These are phyloP conservation scores for Cryphonectria carpinicola DNA, from an alignment of 2,329 filamentous ascomycete genomes.

Conservation along the genomic window DNA sequence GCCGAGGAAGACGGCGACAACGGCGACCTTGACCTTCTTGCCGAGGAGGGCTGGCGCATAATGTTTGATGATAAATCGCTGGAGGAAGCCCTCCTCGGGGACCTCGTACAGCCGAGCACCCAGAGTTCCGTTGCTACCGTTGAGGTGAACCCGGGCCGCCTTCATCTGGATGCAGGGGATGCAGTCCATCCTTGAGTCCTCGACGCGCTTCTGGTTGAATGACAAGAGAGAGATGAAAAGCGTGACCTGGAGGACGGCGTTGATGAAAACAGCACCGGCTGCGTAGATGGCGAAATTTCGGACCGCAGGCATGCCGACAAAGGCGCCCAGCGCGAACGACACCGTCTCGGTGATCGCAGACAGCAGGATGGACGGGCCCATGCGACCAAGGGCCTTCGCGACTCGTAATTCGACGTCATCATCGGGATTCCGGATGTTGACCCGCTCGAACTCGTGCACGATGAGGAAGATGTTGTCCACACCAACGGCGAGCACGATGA, in stretches of 20 bases:
- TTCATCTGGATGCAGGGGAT: constrained; percentile 86
- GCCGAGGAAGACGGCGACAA: constrained; percentile 83
- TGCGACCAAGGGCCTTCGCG: constrained; percentile 86
- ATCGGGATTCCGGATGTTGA: constrained; percentile 90
- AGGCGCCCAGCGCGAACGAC: constrained; percentile 88
- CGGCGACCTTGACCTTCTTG: constrained; percentile 75
- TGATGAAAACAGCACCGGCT: constrained; percentile 94
- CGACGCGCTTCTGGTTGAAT: constrained; percentile 88
- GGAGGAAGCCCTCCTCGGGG: constrained; percentile 81
- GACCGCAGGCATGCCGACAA: constrained; percentile 97
- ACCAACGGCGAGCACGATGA: constrained; percentile 92
- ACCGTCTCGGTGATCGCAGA: constrained; percentile 94
- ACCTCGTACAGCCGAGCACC: constrained; percentile 69
- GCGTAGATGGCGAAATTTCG: constrained; percentile 97
- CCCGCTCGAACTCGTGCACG: constrained; percentile 95
- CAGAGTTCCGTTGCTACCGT: constrained; percentile 61
- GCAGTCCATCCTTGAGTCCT: constrained; percentile 87
- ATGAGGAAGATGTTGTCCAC: constrained; percentile 99
- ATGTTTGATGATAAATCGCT: constrained; percentile 85
- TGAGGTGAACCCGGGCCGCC: constrained; percentile 70
- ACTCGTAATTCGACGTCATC: constrained; percentile 85
- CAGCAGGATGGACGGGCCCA: constrained; percentile 94
- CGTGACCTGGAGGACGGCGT: constrained; percentile 93
- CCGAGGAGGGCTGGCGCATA: constrained; percentile 84
- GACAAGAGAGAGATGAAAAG: constrained; percentile 94